A percentile compares a stretch with the other conserved stretches of the same genome.
These are phyloP conservation scores for Paecilomyces formosus DNA, from an alignment of 2,329 filamentous ascomycete species.

Conservation along the genomic window DNA sequence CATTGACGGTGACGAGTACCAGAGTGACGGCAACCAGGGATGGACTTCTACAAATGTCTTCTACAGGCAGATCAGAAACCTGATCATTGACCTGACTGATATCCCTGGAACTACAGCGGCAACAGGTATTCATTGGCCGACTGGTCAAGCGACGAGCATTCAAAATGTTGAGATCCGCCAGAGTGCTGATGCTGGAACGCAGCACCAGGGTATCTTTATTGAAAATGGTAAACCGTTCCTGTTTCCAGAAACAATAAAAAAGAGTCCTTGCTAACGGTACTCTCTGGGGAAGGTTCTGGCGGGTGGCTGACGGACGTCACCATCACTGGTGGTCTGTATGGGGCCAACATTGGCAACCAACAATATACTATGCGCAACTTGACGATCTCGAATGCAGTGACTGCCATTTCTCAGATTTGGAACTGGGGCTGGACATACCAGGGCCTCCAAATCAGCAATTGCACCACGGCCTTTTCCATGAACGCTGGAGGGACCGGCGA, in stretches of 20 bases:
- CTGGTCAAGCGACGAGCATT: conserved; percentile 50
- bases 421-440: conserved; percentile 54
- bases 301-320: conserved; percentile 53
- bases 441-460: conserved; percentile 45
- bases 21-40: conserved; percentile 30
- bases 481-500: conserved; percentile 31
- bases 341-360: conserved; percentile 56
- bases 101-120: conserved; percentile 22
- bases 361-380: conserved; percentile 56
- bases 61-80: conserved; percentile 57
- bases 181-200: conserved; percentile 36
- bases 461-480: conserved; percentile 46
- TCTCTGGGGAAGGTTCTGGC: conserved; percentile 38
- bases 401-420: conserved; percentile 52
- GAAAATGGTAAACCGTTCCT: conserved; percentile 41
- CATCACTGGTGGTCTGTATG: conserved; percentile 55
- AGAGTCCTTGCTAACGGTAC: background rate
- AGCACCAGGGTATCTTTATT: conserved; percentile 54
- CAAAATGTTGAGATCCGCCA: conserved; percentile 57
- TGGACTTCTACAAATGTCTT: conserved; percentile 52
- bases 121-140: conserved; percentile 47
- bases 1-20: conserved; percentile 51
- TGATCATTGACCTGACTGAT: conserved; percentile 51
- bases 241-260: background rate
- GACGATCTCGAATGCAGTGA: conserved; percentile 44